Conservation (phyloP, 805 yeast genomes). For the Metschnikowia cerradonensis region DNA sequence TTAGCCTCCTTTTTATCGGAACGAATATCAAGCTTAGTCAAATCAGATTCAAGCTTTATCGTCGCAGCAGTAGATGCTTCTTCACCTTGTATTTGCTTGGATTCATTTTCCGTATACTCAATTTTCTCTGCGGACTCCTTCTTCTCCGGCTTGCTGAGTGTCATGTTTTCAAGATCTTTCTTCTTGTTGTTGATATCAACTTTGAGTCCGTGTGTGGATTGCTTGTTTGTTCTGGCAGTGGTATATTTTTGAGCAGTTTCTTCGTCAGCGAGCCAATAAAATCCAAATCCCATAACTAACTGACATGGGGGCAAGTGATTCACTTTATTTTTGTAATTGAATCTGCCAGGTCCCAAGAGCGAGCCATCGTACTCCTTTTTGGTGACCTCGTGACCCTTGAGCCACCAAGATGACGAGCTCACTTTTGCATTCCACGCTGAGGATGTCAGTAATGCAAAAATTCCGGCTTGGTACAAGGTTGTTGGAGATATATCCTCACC, state of each 20-base stretch:
- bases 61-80: not conserved
- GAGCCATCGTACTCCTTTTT: conserved; percentile 62
- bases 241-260: conserved; percentile 40
- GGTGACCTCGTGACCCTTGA: conserved; percentile 63
- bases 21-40: not conserved
- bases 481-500: conserved; percentile 78
- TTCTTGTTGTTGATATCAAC: conserved; percentile 34
- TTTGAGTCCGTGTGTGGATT: conserved; percentile 37
- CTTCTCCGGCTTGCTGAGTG: conserved; percentile 6
- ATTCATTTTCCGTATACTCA: conserved; percentile 2
- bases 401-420: conserved; percentile 81
- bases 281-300: conserved; percentile 84
- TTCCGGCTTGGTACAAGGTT: conserved; percentile 85
- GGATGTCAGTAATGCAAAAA: conserved; percentile 74
- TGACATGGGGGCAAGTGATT: conserved; percentile 73
- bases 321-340: conserved; percentile 53
- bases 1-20: conserved; percentile 27
- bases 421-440: conserved; percentile 88
- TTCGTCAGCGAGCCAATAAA: conserved; percentile 68
- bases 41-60: not conserved
- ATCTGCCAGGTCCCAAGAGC: conserved; percentile 57
- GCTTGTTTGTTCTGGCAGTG: conserved; percentile 26
- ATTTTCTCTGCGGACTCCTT: conserved; percentile 7
- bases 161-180: conserved; percentile 30
- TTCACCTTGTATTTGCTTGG: not conserved